Conservation (phyloP, 768 basidiomycete genomes). For the Strobilomyces confusus region DNA sequence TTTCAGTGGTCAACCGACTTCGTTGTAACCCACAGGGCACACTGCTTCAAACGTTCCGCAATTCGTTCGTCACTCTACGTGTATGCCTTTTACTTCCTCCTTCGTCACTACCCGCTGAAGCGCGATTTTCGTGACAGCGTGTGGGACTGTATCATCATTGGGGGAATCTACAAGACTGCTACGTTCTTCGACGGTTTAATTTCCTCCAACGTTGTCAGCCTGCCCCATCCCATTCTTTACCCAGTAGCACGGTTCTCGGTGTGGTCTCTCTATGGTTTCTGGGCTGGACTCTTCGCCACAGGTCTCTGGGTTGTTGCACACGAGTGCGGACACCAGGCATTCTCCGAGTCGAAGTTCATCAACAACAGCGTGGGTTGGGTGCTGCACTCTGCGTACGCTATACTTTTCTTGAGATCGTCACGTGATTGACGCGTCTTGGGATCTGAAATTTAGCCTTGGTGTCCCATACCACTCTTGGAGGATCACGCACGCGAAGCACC, state of each 20-base stretch:
- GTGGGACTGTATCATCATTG: constrained; percentile 74
- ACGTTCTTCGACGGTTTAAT: constrained; percentile 61
- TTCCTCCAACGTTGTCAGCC: constrained; percentile 47
- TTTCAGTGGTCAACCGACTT: not conserved
- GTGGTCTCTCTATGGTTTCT: constrained; percentile 82
- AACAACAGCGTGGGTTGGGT: constrained; percentile 94
- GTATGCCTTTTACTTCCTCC: constrained; percentile 37
- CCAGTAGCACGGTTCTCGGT: constrained; percentile 57
- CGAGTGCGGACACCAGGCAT: constrained; percentile 95
- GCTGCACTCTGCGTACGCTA: constrained; percentile 78
- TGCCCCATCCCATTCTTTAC: constrained; percentile 62
- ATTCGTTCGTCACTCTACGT: constrained; percentile 74
- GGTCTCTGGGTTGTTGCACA: constrained; percentile 95
- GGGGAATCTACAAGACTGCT: constrained; percentile 62
- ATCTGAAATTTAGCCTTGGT: constrained; percentile 56
- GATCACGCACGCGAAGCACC: constrained; percentile 91
- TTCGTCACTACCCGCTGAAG: constrained; percentile 8
- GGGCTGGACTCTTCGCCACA: constrained; percentile 80
- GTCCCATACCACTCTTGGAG: constrained; percentile 98
- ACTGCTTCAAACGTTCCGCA: constrained; percentile 90
- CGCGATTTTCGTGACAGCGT: constrained; percentile 38
- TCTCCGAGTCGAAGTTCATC: constrained; percentile 85
- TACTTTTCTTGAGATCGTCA: constrained; percentile 9
- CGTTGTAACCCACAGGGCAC: constrained; percentile 43
- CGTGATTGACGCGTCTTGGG: constrained; percentile 16